Base-by-base conservation (phyloP, 306 rosid genomes). In the Corylus heterophylla region DNA sequence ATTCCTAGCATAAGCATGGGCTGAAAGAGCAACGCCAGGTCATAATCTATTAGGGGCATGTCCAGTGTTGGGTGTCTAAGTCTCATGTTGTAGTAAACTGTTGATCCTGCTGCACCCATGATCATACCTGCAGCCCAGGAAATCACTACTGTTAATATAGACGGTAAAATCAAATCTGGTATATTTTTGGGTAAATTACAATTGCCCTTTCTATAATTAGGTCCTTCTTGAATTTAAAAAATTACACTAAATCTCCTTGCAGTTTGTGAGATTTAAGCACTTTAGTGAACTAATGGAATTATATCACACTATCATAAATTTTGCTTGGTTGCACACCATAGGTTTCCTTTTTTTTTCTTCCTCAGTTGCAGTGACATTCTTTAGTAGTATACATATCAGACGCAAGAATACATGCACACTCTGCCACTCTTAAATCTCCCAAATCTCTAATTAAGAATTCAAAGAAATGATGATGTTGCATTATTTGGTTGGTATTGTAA, bases 91-190 rank as follows among this genome's bases (percentile, higher is more conserved):
- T 86, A 93, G 84, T 88, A 87, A 1, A 93, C 92, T 3, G 92
- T 83, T 83, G 97, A 93, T 17, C 89, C 91, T 12, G 97, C 92
- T 27, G 97, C 94, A 45, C 97, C 97, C 90, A 92, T 93, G 7
- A 92, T 86, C 97, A 93, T 90, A 83, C 97, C 97, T 92, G 68
- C 72, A 71, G 69, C 49, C 49, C 42, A 74, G n/a, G 29, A 74
- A 79, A 70, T 18, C 77, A 69, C 22, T 49, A 6, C 52, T 52
- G 31, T 44, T 7, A 18, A 70, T 78, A 17, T 54, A 67, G 47
- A 62, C 13, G 62, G 74, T 42, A 51, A 42, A 42, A 42, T 17
- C 48, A 39, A 18, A 42, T 18, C 44, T 51, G 4, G 44, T 44
- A 39, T 37, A 17, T 37, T 25, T 67, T 9, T 42, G 8, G 16